Percentiles rank a stretch among this genome's conserved stretches.
These are phyloP conservation scores for Aspergillus melleus DNA, from an alignment of 2,329 filamentous ascomycete species.

Conservation along the genomic window DNA sequence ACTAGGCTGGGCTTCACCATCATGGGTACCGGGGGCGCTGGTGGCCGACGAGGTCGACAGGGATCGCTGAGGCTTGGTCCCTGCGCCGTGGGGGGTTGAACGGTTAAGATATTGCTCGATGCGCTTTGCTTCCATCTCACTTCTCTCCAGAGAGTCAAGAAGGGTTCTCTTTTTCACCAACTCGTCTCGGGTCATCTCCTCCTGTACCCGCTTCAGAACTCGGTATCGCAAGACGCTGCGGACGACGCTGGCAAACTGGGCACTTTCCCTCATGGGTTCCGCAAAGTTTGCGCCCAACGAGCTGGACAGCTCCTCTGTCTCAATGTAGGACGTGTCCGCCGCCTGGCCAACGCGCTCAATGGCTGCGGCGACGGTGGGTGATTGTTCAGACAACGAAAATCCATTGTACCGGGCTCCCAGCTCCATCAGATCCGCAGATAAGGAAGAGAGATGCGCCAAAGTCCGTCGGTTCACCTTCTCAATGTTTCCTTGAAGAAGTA, in stretches of 20 bases:
- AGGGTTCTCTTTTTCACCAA: slow-evolving; percentile 80
- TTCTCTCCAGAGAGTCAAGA: slow-evolving; percentile 86
- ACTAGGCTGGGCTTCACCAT: slow-evolving; percentile 52
- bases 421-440: slow-evolving; percentile 87
- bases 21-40: slow-evolving; percentile 42
- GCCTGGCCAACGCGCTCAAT: slow-evolving; percentile 95
- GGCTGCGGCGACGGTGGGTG: slow-evolving; percentile 81
- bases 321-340: slow-evolving; percentile 92
- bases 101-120: slow-evolving; percentile 86
- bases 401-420: slow-evolving; percentile 95
- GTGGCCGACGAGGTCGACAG: slow-evolving; percentile 55
- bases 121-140: slow-evolving; percentile 86
- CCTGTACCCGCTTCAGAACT: slow-evolving; percentile 90
- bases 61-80: slow-evolving; percentile 63
- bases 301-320: slow-evolving; percentile 84
- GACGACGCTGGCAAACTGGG: slow-evolving; percentile 94
- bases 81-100: slow-evolving; percentile 50
- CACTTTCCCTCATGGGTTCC: slow-evolving; percentile 96
- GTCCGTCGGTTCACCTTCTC: slow-evolving; percentile 94
- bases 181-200: slow-evolving; percentile 95
- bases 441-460: slow-evolving; percentile 76
- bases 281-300: slow-evolving; percentile 91
- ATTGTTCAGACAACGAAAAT: slow-evolving; percentile 91
- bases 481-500: slow-evolving; percentile 85
- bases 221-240: slow-evolving; percentile 84